Evolutionary conservation across 1,284 basidiomycete species (phyloP), one percentile per base, ranked within the genome.

Genomic region (Clitocybe nebularis): DNA sequence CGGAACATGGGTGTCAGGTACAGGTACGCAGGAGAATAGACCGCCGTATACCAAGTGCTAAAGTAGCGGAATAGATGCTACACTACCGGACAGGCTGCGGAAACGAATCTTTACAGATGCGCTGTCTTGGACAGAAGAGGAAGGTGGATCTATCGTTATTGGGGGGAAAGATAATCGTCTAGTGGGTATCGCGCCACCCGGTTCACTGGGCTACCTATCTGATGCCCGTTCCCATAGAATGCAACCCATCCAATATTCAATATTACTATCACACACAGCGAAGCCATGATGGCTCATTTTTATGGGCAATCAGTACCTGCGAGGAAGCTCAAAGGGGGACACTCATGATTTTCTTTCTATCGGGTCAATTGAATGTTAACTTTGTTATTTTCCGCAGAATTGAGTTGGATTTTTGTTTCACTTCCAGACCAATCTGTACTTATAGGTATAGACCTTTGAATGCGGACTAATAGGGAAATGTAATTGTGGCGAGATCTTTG

Each of bases 181-280:
- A 49, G 90, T 92, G 60, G 54, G 85, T 40, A 30, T 6, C 24
- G 34, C 26, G 37, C 2, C 19, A 20, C 16, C 25, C n/a, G n/a
- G n/a, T 26, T 22, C 19, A 35, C 30, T 40, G 0, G 24, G 3
- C 20, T 21, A n/a, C n/a, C n/a, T n/a, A n/a, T n/a, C 4, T n/a
- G n/a, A 14, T 20, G 33, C 22, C 19, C n/a, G 7, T 10, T 20
- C 13, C 8, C 10, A 8, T 51, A 92, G 89, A 95, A 94, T 55
- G 88, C 90, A 1, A 91, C 88, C 0, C 89, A 92, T 52, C 91
- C 92, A 0, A 54, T 94, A n/a, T 88, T 92, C 62, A 92, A 93
- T 54, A 62, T 94, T 32, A 85, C 89, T 0, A 74, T 84, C 4
- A 82, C 86, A 0, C 82, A 91, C 54, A 67, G 82, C 1, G 77